Evolutionary conservation across 805 yeast genomes (phyloP).

Genomic region (Lachancea quebecensis): DNA sequence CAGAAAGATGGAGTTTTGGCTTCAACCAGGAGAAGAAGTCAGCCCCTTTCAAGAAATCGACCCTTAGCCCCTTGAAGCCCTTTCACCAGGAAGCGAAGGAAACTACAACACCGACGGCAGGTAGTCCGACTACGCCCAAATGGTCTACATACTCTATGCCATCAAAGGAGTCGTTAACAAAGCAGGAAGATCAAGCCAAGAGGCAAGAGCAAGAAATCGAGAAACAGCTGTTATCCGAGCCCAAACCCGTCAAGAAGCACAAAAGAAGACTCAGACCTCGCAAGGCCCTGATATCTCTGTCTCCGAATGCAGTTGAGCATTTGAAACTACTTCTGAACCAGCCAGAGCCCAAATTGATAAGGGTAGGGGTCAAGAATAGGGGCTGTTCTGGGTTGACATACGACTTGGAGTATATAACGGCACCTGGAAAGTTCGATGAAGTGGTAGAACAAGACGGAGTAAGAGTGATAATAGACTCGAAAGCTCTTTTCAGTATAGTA

Average conservation of each 20-base stretch:
- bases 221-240: constrained; percentile 4
- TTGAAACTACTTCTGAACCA: constrained; percentile 57
- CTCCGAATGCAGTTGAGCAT: constrained; percentile 71
- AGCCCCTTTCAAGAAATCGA: neutral
- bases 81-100: constrained; percentile 1
- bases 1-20: constrained; percentile 5
- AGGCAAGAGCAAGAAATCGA: constrained; percentile 15
- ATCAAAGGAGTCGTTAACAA: constrained; percentile 41
- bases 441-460: constrained; percentile 90
- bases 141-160: constrained; percentile 44
- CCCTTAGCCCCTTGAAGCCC: neutral
- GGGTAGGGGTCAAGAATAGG: constrained; percentile 91
- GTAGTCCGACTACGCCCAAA: constrained; percentile 8
- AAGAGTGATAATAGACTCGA: constrained; percentile 86
- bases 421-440: constrained; percentile 95
- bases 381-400: constrained; percentile 96
- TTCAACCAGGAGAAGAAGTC: neutral
- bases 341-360: constrained; percentile 82
- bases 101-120: neutral
- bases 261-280: constrained; percentile 76
- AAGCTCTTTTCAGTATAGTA: constrained; percentile 89
- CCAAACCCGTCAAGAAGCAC: constrained; percentile 29
- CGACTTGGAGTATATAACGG: constrained; percentile 79
- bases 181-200: constrained; percentile 22
- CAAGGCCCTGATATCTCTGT: constrained; percentile 79